A percentile compares a stretch with the other conserved stretches of the same genome.
These are phyloP conservation scores for Rhizoctonia solani DNA, from an alignment of 1,284 basidiomycete species.

Conservation along the genomic window DNA sequence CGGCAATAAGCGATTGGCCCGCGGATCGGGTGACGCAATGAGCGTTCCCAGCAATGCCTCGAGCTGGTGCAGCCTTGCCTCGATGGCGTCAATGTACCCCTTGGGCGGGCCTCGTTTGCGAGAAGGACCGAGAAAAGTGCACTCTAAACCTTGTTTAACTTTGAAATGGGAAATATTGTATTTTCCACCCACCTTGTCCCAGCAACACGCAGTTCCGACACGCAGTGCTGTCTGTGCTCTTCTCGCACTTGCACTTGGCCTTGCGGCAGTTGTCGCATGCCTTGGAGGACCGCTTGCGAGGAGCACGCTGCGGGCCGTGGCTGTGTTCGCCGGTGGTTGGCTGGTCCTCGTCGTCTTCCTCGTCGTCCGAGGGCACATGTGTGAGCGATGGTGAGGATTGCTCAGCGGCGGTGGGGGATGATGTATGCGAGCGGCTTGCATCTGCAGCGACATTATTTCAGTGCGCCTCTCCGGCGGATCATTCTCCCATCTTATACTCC, in stretches of 20 bases:
- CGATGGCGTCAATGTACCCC: constrained; percentile 89
- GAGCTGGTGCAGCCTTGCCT: constrained; percentile 83
- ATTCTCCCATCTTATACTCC: constrained; percentile 27
- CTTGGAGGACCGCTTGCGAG: constrained; percentile 32
- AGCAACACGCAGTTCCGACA: constrained; percentile 76
- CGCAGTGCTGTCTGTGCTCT: constrained; percentile 54
- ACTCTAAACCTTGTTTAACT: constrained; percentile 53
- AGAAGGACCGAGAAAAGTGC: constrained; percentile 70
- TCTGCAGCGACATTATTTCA: constrained; percentile 27
- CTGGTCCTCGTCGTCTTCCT: constrained; percentile 48
- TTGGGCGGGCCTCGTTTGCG: constrained; percentile 66
- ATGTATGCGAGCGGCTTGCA: constrained; percentile 31
- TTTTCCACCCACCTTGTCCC: constrained; percentile 58
- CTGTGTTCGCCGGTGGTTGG: too few relatives aligned
- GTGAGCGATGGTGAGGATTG: constrained; percentile 44
- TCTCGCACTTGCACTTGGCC: constrained; percentile 77
- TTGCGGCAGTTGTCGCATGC: constrained; percentile 83
- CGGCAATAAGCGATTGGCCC: constrained; percentile 63
- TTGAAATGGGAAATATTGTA: constrained; percentile 30
- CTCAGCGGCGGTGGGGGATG: constrained; percentile 25
- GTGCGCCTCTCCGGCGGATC: constrained; percentile 30
- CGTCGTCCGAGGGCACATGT: constrained; percentile 53
- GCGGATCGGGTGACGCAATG: constrained; percentile 65
- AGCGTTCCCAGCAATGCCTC: constrained; percentile 78
- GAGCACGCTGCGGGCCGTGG: too few relatives aligned